These are phyloP conservation scores for Marsdenia floribunda DNA, from an alignment of 257 asterid genomes.

Conservation along the genomic window DNA sequence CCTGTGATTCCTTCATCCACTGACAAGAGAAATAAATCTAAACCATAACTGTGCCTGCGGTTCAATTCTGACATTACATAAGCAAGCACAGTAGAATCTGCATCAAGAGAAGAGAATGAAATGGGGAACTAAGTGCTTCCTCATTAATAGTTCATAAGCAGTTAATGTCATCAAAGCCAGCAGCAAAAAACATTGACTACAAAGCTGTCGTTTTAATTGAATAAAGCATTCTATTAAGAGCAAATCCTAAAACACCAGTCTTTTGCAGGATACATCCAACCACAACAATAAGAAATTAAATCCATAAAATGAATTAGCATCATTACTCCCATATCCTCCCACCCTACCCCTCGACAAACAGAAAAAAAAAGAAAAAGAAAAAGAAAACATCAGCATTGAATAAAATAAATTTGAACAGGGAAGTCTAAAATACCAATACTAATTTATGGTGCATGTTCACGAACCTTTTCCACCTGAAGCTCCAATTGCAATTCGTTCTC, in stretches of 20 bases:
- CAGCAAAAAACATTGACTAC: not conserved
- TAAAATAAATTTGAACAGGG: no score
- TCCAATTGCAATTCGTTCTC: conserved; percentile 92
- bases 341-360: not conserved
- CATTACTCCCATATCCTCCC: not conserved
- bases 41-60: conserved; percentile 73
- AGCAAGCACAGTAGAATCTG: conserved; percentile 98
- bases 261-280: not conserved
- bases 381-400: not conserved
- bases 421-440: no score
- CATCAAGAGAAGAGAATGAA: conserved; percentile 8
- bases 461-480: conserved; percentile 99
- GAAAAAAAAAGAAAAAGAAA: not conserved
- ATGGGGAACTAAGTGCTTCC: not conserved
- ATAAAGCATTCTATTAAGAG: not conserved
- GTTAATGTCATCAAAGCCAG: not conserved
- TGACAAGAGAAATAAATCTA: conserved; percentile 90
- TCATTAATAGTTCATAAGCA: not conserved
- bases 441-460: not conserved
- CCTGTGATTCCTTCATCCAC: conserved; percentile 98
- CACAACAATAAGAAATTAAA: not conserved
- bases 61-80: conserved; percentile 84
- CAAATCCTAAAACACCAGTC: not conserved
- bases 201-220: not conserved
- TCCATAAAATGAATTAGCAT: not conserved